A percentile compares a stretch with the other conserved stretches of the same genome.
Conservation (phyloP, 1,284 basidiomycete genomes). For the Puccinia novopanici region DNA sequence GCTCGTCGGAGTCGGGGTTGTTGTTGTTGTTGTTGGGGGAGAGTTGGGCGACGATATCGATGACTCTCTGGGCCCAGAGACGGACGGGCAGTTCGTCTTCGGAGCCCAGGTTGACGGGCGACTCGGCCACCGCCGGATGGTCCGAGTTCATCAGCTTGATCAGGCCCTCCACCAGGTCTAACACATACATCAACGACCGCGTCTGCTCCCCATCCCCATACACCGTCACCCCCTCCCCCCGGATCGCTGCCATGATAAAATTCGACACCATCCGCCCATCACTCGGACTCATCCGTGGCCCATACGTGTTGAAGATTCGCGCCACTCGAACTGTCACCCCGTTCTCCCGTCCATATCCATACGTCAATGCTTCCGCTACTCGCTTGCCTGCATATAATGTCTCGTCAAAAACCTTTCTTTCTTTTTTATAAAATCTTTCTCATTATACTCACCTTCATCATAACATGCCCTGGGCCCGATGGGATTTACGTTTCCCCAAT, state of each 20-base stretch:
- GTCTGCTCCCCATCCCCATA: constrained; percentile 96
- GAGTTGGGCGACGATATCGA: constrained; percentile 75
- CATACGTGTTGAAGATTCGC: constrained; percentile 83
- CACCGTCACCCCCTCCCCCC: constrained; percentile 91
- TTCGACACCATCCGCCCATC: constrained; percentile 97
- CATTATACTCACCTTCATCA: constrained; percentile 70
- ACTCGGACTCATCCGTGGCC: constrained; percentile 78
- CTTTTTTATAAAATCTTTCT: not conserved
- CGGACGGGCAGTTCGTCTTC: constrained; percentile 88
- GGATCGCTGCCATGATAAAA: constrained; percentile 94
- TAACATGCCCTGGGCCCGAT: constrained; percentile 97
- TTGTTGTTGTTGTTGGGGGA: constrained; percentile 63
- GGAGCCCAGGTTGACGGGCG: constrained; percentile 92
- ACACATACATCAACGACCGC: constrained; percentile 81
- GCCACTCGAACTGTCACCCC: constrained; percentile 92
- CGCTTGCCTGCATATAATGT: constrained; percentile 67
- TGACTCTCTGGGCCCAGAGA: constrained; percentile 58
- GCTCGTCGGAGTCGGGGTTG: too few relatives aligned
- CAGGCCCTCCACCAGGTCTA: constrained; percentile 63
- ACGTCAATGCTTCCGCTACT: constrained; percentile 89
- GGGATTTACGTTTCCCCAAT: constrained; percentile 97
- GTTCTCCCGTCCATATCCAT: constrained; percentile 90
- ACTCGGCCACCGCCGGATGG: constrained; percentile 63
- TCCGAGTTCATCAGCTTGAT: constrained; percentile 58
- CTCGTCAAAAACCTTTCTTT: constrained; percentile 2